Evolutionary conservation across 148 eudicot species (phyloP).

Genomic region (Chenopodium album): DNA sequence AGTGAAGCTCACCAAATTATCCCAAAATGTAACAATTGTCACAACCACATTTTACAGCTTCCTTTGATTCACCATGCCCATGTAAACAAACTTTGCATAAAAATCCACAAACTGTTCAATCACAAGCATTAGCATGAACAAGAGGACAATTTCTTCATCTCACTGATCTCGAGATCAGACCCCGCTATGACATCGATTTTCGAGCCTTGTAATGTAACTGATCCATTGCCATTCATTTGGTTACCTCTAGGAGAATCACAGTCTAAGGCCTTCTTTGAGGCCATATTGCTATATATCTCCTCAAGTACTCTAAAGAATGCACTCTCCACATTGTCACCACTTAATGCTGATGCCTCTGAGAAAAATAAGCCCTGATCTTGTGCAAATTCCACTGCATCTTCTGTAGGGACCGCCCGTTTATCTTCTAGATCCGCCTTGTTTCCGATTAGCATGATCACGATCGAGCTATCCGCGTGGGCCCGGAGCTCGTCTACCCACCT

Average conservation of each 20-base stretch:
- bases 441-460: conserved; percentile 72
- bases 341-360: conserved; percentile 73
- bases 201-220: conserved; percentile 38
- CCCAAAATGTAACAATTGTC: not conserved
- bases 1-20: not conserved
- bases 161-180: conserved; percentile 68
- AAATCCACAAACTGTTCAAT: not conserved
- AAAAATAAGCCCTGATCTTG: conserved; percentile 64
- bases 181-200: conserved; percentile 52
- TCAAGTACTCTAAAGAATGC: conserved; percentile 68
- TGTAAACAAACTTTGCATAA: not conserved
- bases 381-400: conserved; percentile 73
- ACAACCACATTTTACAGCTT: conserved; percentile 22
- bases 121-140: conserved; percentile 53
- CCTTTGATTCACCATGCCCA: not conserved
- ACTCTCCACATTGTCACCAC: conserved; percentile 74
- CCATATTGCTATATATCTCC: conserved; percentile 44
- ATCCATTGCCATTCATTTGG: conserved; percentile 33
- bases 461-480: conserved; percentile 72
- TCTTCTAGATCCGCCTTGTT: conserved; percentile 80
- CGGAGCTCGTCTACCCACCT: conserved; percentile 85
- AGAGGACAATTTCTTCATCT: conserved; percentile 60
- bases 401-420: conserved; percentile 54
- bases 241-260: conserved; percentile 34
- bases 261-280: conserved; percentile 59